Conservation (phyloP, 176 grass and related monocot species). For the Cocos nucifera region DNA sequence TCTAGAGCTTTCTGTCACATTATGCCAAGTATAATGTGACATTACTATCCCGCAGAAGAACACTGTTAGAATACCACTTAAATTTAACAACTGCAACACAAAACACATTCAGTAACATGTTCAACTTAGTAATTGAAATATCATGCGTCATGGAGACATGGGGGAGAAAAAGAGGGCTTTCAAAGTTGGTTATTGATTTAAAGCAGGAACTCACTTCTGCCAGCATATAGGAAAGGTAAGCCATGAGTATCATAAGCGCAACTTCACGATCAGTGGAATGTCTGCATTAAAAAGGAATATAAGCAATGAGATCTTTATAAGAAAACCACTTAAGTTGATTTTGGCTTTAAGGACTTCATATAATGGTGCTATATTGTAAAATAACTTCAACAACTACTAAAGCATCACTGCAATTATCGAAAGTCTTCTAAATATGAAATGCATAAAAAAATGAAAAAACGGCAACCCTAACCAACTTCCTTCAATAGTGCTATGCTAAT, state of each 20-base stretch:
- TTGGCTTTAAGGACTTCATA: too few species aligned
- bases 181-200: slow-evolving; percentile 1
- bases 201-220: slow-evolving; percentile 50
- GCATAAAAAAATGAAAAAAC: too few species aligned
- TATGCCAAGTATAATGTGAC: slow-evolving; percentile 99
- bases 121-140: slow-evolving; percentile 13
- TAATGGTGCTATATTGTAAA: too few species aligned
- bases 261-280: slow-evolving; percentile 98
- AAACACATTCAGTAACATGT: slow-evolving; percentile 6
- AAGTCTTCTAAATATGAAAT: too few species aligned
- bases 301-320: slow-evolving; percentile 10
- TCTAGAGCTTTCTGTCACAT: slow-evolving; percentile 94
- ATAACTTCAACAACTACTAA: too few species aligned
- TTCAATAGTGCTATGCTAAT: too few species aligned
- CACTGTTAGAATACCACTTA: slow-evolving; percentile 92
- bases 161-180: neutral
- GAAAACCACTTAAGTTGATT: too few species aligned
- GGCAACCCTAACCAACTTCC: too few species aligned
- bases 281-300: slow-evolving; percentile 30
- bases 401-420: too few species aligned
- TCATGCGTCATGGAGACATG: neutral
- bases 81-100: slow-evolving; percentile 72
- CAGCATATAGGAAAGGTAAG: slow-evolving; percentile 91
- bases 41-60: slow-evolving; percentile 99
- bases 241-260: slow-evolving; percentile 94